These are phyloP conservation scores for Croton setiger DNA, from an alignment of 441 rosid species.

Conservation along the genomic window DNA sequence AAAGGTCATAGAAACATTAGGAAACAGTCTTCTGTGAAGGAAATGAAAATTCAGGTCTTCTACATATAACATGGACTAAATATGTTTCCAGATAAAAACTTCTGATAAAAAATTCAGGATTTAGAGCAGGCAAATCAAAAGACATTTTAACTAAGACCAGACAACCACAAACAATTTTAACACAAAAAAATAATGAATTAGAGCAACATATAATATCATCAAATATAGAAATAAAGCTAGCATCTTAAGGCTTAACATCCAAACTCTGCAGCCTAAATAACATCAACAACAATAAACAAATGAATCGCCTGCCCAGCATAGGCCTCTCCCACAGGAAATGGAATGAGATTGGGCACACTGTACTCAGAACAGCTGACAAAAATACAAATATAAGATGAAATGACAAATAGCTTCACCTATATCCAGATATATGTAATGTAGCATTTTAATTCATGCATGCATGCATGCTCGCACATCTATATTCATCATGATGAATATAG, in stretches of 20 bases:
- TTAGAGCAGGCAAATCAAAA: not conserved
- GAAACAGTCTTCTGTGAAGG: not conserved
- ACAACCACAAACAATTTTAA: not conserved
- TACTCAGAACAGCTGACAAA: not conserved
- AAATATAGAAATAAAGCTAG: not conserved
- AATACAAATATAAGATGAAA: not conserved
- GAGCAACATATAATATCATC: not conserved
- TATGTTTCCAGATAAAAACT: not conserved
- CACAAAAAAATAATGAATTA: not conserved
- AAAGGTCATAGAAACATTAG: not conserved
- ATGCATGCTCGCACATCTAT: not conserved
- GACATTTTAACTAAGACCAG: not conserved
- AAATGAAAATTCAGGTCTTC: not conserved
- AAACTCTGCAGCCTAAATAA: not conserved
- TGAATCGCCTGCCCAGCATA: not conserved
- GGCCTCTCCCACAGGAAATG: not conserved
- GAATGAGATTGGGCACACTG: not conserved
- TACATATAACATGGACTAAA: not conserved
- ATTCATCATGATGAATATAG: not conserved
- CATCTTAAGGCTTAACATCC: not conserved
- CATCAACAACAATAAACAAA: not conserved
- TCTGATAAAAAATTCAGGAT: not conserved
- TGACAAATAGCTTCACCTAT: not conserved
- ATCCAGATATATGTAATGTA: not conserved
- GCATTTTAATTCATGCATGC: not conserved